Evolutionary conservation across 2,329 filamentous ascomycete species (phyloP).

Genomic region (Graphiopsis chlorocephala): DNA sequence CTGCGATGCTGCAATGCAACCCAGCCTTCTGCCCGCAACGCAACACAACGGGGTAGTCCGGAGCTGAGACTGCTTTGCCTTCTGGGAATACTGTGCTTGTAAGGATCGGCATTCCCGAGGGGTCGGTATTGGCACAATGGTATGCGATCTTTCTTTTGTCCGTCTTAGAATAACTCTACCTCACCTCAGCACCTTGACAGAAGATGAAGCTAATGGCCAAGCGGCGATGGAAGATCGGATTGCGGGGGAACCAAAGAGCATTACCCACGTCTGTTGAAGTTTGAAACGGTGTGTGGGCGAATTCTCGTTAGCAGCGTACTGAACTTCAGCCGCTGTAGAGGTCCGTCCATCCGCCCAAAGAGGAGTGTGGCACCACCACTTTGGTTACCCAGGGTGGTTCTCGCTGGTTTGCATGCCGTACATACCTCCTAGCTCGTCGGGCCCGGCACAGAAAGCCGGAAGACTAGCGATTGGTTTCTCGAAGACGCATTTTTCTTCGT

Average conservation of each 20-base stretch:
- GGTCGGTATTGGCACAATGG: background rate
- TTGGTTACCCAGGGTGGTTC: background rate
- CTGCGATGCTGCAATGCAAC: slow-evolving; percentile 4
- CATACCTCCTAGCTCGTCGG: background rate
- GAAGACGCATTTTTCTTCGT: background rate
- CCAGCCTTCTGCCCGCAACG: background rate
- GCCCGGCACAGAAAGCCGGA: background rate
- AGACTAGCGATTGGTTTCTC: background rate
- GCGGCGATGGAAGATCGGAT: background rate
- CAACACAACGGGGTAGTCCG: background rate
- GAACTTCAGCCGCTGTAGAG: background rate
- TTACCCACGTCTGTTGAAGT: background rate
- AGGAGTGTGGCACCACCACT: background rate
- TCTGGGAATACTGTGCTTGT: background rate
- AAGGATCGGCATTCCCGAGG: background rate
- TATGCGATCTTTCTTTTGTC: background rate
- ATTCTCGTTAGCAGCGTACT: background rate
- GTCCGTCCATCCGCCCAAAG: background rate
- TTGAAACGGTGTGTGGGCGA: background rate
- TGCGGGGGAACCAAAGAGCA: background rate
- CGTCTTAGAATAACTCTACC: background rate
- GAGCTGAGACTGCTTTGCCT: background rate
- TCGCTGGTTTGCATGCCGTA: background rate
- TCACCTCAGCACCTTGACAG: background rate
- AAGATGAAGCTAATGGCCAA: no score